phyloP scores from a whole-genome alignment of 2,329 filamentous ascomycete genomes.

The Diaporthe citrichinensis region DNA sequence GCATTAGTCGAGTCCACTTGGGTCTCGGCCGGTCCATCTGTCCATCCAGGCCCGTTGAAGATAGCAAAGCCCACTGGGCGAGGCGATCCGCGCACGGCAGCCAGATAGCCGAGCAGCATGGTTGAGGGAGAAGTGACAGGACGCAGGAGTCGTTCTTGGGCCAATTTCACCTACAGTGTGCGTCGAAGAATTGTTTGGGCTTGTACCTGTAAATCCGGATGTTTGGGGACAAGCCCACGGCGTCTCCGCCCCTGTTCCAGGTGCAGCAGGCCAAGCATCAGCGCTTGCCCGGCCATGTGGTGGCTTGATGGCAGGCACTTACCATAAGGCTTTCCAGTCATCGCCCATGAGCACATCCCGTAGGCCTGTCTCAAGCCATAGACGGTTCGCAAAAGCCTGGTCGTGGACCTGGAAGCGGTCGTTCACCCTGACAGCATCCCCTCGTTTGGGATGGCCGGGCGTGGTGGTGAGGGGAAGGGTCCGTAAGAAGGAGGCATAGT shows the following conservation, averaged over 20 bases:
- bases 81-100: slow-evolving; percentile 1
- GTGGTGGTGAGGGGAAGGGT: slow-evolving; percentile 82
- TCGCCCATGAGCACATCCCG: slow-evolving; percentile 68
- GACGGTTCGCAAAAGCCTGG: slow-evolving; percentile 76
- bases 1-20: slow-evolving; percentile 25
- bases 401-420: slow-evolving; percentile 91
- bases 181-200: slow-evolving; percentile 90
- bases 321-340: slow-evolving; percentile 62
- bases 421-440: slow-evolving; percentile 87
- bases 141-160: neutral
- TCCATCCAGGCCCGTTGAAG: slow-evolving; percentile 1
- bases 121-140: neutral
- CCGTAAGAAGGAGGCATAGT: slow-evolving; percentile 80
- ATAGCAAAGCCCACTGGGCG: neutral
- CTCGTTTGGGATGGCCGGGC: slow-evolving; percentile 82
- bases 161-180: slow-evolving; percentile 78
- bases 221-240: slow-evolving; percentile 88
- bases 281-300: neutral
- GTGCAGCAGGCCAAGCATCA: slow-evolving; percentile 29
- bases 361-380: slow-evolving; percentile 86
- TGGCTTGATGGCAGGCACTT: slow-evolving; percentile 44
- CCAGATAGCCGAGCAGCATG: slow-evolving; percentile 5
- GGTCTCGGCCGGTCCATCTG: slow-evolving; percentile 8
- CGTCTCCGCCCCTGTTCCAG: slow-evolving; percentile 80
- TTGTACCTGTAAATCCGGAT: slow-evolving; percentile 91